These are phyloP conservation scores for Solanum chmielewskii DNA, from an alignment of 257 asterid species.

Conservation along the genomic window DNA sequence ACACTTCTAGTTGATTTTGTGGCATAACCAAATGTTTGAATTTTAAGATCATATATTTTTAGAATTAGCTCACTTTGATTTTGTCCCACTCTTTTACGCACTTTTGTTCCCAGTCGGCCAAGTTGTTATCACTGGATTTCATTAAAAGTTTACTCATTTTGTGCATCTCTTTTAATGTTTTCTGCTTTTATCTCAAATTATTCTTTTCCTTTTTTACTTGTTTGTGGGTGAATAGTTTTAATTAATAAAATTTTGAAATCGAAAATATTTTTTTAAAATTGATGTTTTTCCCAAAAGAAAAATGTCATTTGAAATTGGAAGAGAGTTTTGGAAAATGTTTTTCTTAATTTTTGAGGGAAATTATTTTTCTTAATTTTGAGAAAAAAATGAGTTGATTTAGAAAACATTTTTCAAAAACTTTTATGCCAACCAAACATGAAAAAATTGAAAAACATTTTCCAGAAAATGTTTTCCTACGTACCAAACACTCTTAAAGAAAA, in stretches of 20 bases:
- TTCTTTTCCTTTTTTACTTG: background rate
- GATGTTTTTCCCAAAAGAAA: no score
- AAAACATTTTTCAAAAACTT: no score
- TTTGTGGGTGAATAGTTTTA: background rate
- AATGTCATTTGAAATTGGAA: no score
- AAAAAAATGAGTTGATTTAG: no score
- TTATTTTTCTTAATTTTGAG: no score
- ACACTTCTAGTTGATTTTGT: slow-evolving; percentile 32
- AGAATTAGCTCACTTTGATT: background rate
- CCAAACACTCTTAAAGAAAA: no score
- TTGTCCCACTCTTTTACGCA: background rate
- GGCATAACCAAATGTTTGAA: background rate
- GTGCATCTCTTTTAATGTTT: background rate
- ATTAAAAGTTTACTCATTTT: background rate
- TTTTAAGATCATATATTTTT: background rate
- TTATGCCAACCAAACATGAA: no score
- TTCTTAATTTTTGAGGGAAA: no score
- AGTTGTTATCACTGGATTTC: background rate
- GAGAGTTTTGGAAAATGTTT: no score
- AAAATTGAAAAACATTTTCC: no score
- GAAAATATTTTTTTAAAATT: no score
- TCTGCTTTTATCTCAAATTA: background rate
- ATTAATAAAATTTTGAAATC: no score
- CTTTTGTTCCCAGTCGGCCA: background rate
- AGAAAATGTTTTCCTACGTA: fast-evolving